A percentile compares a stretch with the other conserved stretches of the same genome.
These are phyloP conservation scores for Thalassiosira ordinaria DNA, from an alignment of 352 stramenopile genomes.

Conservation along the genomic window DNA sequence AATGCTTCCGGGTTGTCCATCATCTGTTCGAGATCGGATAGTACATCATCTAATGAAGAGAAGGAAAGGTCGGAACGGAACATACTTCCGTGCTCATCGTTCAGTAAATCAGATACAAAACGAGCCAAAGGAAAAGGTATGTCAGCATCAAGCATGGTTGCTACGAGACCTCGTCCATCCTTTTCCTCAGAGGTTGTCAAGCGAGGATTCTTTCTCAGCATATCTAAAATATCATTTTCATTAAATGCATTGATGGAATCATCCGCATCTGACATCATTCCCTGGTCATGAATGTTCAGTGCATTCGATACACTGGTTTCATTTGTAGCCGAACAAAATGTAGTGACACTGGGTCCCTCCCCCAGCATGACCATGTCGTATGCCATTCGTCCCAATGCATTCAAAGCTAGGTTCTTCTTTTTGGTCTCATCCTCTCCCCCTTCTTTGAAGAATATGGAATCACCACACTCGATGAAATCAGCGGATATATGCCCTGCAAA, in stretches of 20 bases:
- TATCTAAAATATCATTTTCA: no score
- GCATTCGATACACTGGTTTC: no score
- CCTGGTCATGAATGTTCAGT: no score
- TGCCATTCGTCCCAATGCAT: constrained; percentile 32
- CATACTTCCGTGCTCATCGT: constrained; percentile 7
- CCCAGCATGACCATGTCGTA: constrained; percentile 28
- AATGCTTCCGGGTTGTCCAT: constrained; percentile 37
- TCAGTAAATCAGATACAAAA: constrained; percentile 41
- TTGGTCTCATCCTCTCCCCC: constrained; percentile 5
- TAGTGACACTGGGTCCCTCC: neutral
- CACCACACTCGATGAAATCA: constrained; percentile 20
- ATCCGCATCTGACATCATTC: no score
- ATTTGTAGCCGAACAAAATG: neutral
- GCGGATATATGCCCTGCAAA: no score
- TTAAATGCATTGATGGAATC: no score
- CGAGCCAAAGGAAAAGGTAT: constrained; percentile 41
- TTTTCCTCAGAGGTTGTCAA: constrained; percentile 12
- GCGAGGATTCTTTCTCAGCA: constrained; percentile 11
- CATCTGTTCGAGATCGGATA: constrained; percentile 52
- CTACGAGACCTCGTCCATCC: constrained; percentile 18
- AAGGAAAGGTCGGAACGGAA: constrained; percentile 36
- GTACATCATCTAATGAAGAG: constrained; percentile 39
- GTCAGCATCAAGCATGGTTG: constrained; percentile 26
- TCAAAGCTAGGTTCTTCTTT: constrained; percentile 26
- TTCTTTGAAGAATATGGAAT: constrained; percentile 6